Evolutionary conservation across 1,139 yeast species (phyloP).

Genomic region (Nakaseomyces uthaithaninus): DNA sequence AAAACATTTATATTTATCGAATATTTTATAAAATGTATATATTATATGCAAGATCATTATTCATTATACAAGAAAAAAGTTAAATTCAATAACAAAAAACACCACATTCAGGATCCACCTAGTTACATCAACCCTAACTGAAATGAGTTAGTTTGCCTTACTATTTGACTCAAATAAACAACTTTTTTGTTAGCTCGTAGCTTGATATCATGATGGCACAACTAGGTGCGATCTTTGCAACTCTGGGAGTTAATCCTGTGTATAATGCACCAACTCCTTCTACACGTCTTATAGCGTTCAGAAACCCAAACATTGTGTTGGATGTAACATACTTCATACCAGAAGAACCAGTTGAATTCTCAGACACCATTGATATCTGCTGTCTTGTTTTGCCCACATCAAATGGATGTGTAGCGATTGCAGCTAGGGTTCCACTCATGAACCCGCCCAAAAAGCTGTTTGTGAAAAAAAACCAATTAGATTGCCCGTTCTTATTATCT

Average conservation of each 20-base stretch:
- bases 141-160: neutral
- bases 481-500: constrained; percentile 17
- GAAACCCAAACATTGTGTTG: constrained; percentile 52
- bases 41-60: too few relatives aligned
- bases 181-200: constrained; percentile 78
- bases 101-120: too few relatives aligned
- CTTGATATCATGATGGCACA: constrained; percentile 98
- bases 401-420: constrained; percentile 82
- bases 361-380: constrained; percentile 46
- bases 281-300: constrained; percentile 49
- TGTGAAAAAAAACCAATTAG: constrained; percentile 50
- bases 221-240: constrained; percentile 88
- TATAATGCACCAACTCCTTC: constrained; percentile 78
- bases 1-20: too few relatives aligned
- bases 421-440: constrained; percentile 76
- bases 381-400: constrained; percentile 95
- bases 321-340: constrained; percentile 11
- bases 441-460: constrained; percentile 82
- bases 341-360: constrained; percentile 7
- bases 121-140: too few relatives aligned
- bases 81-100: too few relatives aligned
- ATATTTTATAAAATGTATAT: too few relatives aligned
- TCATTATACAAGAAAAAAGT: too few relatives aligned
- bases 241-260: constrained; percentile 78
- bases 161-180: constrained; percentile 33